A percentile compares a stretch with the other conserved stretches of the same genome.
These are phyloP conservation scores for Phytophthora citrophthora DNA, from an alignment of 352 stramenopile species.

Conservation along the genomic window DNA sequence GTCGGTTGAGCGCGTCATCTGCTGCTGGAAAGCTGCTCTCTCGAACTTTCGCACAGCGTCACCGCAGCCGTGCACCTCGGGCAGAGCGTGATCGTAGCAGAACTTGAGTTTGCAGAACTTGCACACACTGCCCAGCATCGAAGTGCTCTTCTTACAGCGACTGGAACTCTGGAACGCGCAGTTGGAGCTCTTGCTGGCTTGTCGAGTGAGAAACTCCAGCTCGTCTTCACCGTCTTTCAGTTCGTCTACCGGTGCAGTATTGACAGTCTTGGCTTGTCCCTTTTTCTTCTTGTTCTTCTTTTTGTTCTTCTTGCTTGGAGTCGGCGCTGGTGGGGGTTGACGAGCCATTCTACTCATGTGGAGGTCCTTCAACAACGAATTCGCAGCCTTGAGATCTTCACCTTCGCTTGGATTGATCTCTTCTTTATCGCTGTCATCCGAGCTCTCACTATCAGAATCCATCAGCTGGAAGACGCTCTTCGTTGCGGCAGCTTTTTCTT, in stretches of 20 bases:
- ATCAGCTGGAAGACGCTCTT: slow-evolving; percentile 61
- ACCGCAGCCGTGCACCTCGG: slow-evolving; percentile 83
- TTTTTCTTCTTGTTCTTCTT: slow-evolving; percentile 67
- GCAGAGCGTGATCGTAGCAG: slow-evolving; percentile 77
- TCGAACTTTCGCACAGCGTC: slow-evolving; percentile 69
- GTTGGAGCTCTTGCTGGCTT: slow-evolving; percentile 55
- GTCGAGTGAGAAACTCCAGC: slow-evolving; percentile 70
- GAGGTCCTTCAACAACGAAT: slow-evolving; percentile 64
- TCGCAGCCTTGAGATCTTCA: slow-evolving; percentile 34
- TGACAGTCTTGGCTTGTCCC: slow-evolving; percentile 11
- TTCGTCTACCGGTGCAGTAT: slow-evolving; percentile 38
- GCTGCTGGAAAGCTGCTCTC: slow-evolving; percentile 56
- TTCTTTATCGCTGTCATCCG: slow-evolving; percentile 27
- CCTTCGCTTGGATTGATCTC: slow-evolving; percentile 9
- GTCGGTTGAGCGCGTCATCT: slow-evolving; percentile 23
- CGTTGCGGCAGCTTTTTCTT: slow-evolving; percentile 20
- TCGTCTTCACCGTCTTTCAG: slow-evolving; percentile 65
- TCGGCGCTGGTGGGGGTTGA: slow-evolving; percentile 29
- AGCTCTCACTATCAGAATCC: slow-evolving; percentile 39
- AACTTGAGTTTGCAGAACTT: slow-evolving; percentile 89
- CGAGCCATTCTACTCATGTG: slow-evolving; percentile 66
- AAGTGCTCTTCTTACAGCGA: slow-evolving; percentile 67
- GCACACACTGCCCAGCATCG: slow-evolving; percentile 72
- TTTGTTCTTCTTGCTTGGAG: slow-evolving; percentile 48
- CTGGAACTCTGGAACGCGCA: slow-evolving; percentile 58